These are phyloP conservation scores for Obelidium mucronatum DNA, from an alignment of 192 early-diverging fungal species.

Conservation along the genomic window DNA sequence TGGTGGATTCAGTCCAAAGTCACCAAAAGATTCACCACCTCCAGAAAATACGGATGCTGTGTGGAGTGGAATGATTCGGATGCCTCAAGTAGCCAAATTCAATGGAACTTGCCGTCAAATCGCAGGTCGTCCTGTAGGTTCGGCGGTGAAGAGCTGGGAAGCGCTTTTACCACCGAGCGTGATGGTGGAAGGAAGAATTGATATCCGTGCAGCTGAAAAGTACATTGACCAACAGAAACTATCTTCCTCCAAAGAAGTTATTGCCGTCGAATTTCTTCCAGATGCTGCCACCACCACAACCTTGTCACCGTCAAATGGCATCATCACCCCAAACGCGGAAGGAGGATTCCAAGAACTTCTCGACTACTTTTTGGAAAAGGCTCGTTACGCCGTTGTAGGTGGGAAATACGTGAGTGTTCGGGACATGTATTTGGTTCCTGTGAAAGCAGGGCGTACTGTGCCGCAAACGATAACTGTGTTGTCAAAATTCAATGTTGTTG, in stretches of 20 bases:
- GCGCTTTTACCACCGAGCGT: constrained; percentile 65
- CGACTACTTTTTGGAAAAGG: constrained; percentile 65
- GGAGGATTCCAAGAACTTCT: constrained; percentile 60
- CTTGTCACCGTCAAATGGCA: constrained; percentile 4
- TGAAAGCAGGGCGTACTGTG: constrained; percentile 57
- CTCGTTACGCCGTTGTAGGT: constrained; percentile 75
- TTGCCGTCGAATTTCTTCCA: constrained; percentile 64
- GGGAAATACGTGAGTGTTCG: constrained; percentile 69
- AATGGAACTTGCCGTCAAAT: constrained; percentile 64
- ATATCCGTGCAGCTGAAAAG: constrained; percentile 49
- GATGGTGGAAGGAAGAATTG: constrained; percentile 72
- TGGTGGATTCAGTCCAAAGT: not conserved
- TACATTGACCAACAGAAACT: constrained; percentile 66
- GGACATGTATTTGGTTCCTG: constrained; percentile 79
- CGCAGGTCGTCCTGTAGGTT: constrained; percentile 57
- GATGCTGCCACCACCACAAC: constrained; percentile 29
- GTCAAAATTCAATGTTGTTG: constrained; percentile 36
- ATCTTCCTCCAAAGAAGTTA: constrained; percentile 64
- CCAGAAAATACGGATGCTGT: constrained; percentile 35
- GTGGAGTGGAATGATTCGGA: constrained; percentile 70
- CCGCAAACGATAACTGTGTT: constrained; percentile 65
- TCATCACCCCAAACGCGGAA: not conserved
- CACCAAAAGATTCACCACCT: constrained; percentile 37
- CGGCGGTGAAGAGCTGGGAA: constrained; percentile 55
- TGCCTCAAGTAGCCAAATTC: constrained; percentile 72